Evolutionary conservation across 768 basidiomycete genomes (phyloP), one percentile per base, ranked within the genome.

Genomic region (Podaxis carcinomalis): DNA sequence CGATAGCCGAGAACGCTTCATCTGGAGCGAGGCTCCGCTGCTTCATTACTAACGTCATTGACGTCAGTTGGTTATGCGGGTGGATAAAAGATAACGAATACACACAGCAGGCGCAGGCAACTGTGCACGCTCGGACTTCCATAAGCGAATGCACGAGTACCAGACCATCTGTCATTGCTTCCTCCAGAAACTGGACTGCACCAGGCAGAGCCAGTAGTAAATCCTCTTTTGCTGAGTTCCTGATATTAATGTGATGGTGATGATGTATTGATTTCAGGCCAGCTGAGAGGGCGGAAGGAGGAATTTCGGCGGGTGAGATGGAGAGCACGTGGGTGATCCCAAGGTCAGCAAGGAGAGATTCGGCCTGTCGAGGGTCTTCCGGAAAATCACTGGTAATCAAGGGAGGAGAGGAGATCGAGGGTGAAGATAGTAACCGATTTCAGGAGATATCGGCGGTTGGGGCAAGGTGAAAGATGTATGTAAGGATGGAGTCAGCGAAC

Each of bases 101-200:
- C 83, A 68, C 66, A 85, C 84, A 66, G 68, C 80, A 84, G 37
- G 83, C 83, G 61, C 78, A 83, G 36, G 74, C 80, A 28, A 78
- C 78, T 35, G 78, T 74, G 65, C 82, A 84, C 16, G 84, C 83
- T 51, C 80, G 77, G 9, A 79, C 76, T 61, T 87, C 86, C n/a
- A 77, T 73, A 11, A 73, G 70, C 37, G 77, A 85, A 68, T 85
- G 78, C 21, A 88, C 78, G 23, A 88, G 80, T 16, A 87, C 80
- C 32, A 71, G 73, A 2, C 80, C 81, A 4, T 76, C 76, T 5
- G 81, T 65, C 59, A 54, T 61, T 0, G 81, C 80, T 23, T 77
- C 67, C 14, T 70, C 67, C n/a, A 85, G 75, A 61, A 80, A 84
- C 40, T 68, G 65, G 57, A 79, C 81, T n/a, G 77, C 70, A 5